phyloP scores from a whole-genome alignment of 2,329 filamentous ascomycete species.

The Calonectria henricotiae region DNA sequence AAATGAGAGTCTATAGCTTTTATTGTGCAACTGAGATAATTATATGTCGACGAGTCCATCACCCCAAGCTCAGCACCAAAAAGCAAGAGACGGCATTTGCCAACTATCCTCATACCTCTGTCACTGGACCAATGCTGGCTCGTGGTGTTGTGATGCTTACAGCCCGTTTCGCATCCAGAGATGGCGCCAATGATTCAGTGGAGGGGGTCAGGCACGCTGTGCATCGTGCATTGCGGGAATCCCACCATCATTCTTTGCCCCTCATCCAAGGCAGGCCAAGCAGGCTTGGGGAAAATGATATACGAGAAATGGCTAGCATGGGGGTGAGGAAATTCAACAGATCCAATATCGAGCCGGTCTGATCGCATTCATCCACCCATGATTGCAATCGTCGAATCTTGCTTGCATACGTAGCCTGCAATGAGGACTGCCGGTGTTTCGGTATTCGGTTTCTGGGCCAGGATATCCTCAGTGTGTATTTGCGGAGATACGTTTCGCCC shows the following conservation, averaged over 20 bases:
- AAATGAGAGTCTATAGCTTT: not conserved
- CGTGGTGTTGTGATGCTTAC: conserved; percentile 27
- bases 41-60: conserved; percentile 31
- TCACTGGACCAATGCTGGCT: conserved; percentile 4
- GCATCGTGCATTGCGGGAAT: not conserved
- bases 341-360: not conserved
- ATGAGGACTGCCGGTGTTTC: not conserved
- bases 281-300: conserved; percentile 21
- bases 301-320: not conserved
- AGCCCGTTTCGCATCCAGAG: not conserved
- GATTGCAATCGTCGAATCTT: not conserved
- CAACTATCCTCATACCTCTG: conserved; percentile 10
- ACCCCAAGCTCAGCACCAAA: conserved; percentile 14
- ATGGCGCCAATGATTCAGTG: conserved; percentile 42
- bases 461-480: not conserved
- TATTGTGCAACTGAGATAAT: not conserved
- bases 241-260: not conserved
- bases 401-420: not conserved
- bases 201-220: conserved; percentile 6
- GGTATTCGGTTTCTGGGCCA: not conserved
- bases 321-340: not conserved
- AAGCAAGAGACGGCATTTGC: not conserved
- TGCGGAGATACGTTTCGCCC: too few relatives aligned
- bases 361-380: not conserved
- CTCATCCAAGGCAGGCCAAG: not conserved